Conservation (phyloP, 2,329 filamentous ascomycete species). For the Fusarium mexicanum region DNA sequence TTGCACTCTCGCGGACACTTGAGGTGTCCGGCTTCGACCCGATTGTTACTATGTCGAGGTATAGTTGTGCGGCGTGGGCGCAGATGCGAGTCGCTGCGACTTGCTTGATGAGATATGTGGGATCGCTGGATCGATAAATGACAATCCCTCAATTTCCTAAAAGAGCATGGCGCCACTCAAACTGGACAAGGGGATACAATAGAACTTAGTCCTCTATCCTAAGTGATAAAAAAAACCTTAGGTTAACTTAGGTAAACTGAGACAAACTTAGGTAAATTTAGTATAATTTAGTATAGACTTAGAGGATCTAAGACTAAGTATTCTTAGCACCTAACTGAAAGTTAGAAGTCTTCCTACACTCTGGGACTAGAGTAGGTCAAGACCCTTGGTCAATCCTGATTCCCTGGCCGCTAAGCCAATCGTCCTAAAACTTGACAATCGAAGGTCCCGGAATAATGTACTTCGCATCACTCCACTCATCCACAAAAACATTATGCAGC, state of each 20-base stretch:
- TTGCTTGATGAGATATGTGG: not conserved
- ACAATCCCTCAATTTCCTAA: not conserved
- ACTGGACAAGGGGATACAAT: too few relatives aligned
- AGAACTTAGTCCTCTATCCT: accelerated
- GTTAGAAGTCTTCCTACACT: too few relatives aligned
- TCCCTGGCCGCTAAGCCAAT: accelerated
- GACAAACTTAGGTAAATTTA: too few relatives aligned
- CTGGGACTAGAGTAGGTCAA: too few relatives aligned
- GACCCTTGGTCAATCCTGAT: too few relatives aligned
- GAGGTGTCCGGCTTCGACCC: not conserved
- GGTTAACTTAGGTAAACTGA: too few relatives aligned
- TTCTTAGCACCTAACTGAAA: accelerated
- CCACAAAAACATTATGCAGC: not conserved
- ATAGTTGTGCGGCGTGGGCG: not conserved
- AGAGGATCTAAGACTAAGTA: too few relatives aligned
- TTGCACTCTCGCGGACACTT: not conserved
- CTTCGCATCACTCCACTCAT: not conserved
- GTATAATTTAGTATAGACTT: accelerated
- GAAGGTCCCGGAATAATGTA: not conserved
- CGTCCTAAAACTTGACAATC: not conserved
- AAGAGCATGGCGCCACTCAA: not conserved
- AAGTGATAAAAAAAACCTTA: too few relatives aligned
- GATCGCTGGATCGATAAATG: not conserved
- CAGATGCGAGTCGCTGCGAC: not conserved
- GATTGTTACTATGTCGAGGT: not conserved